Base-by-base conservation (phyloP, 148 eudicot species). In the Silene uniflora region DNA sequence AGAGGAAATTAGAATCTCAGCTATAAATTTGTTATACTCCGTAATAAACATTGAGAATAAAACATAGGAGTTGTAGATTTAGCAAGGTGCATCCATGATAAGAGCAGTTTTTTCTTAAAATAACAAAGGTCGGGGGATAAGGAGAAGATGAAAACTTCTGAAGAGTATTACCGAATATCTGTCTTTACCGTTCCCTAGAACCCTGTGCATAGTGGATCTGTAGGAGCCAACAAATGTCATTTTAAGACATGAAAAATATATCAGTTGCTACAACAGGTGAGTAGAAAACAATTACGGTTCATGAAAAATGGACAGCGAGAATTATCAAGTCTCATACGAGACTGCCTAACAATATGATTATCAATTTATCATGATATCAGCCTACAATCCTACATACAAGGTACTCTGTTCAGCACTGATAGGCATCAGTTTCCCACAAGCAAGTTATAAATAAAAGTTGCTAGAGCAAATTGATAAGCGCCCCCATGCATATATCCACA, bases 141-240 rank as follows among this genome's bases (percentile, higher is more conserved):
- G 60, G 66, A 4, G 47, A 56, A 13, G 59, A 73, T 64, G 23
- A 8, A 62, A 73, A 62, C 25, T 18, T 60, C 35, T 62, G 63
- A 54, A 72, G 73, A 52, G 82, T 23, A 91, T 88, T 90, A 95
- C 98, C 56, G 98, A 95, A 82, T 90, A 95, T 90, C 98, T 87
- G 16, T 95, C 96, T 80, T 87, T 89, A 61, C 92, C 92, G 74
- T 89, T 89, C 67, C 91, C 86, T 74, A 95, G 73, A 56, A 92
- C 97, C 23, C 97, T 85, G 83, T 95, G 98, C 88, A 92, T 64
- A 47, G 97, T 95, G 67, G 98, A 92, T 83, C 98, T 94, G 90
- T 73, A 89, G 27, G 42, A 74, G 62, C 69, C 62, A 78, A 81
- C 67, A 67, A 14, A 56, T 18, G 42, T 39, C 29, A 32, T 80